Conservation (phyloP, 2,329 filamentous ascomycete species). For the Sphaerostilbella broomeana region DNA sequence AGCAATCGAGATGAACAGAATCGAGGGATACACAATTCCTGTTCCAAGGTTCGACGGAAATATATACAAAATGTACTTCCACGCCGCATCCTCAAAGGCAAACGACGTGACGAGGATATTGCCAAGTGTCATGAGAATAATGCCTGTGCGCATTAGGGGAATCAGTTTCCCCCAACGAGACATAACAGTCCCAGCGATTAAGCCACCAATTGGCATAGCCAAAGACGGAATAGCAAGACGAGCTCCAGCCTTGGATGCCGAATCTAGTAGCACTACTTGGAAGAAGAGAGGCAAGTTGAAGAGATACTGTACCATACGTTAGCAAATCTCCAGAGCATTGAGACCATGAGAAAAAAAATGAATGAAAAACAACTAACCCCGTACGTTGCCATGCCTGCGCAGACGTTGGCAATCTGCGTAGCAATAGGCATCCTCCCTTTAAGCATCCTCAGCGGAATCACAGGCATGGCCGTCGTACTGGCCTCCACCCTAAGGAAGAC, state of each 20-base stretch:
- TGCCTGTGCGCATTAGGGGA: constrained; percentile 44
- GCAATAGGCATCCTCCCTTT: constrained; percentile 47
- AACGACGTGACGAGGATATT: constrained; percentile 46
- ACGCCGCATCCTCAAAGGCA: constrained; percentile 41
- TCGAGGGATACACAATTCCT: constrained; percentile 51
- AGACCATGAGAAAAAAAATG: neutral
- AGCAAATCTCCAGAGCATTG: constrained; percentile 5
- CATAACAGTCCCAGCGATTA: constrained; percentile 53
- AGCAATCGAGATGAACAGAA: constrained; percentile 56
- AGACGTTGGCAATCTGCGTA: constrained; percentile 53
- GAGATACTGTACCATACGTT: constrained; percentile 40
- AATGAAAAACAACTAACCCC: constrained; percentile 38
- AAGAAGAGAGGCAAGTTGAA: constrained; percentile 68
- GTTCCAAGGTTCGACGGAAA: constrained; percentile 54
- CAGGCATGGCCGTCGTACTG: constrained; percentile 42
- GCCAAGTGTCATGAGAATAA: constrained; percentile 45
- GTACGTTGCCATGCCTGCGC: constrained; percentile 55
- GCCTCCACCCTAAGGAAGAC: constrained; percentile 44
- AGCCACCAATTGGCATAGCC: constrained; percentile 50
- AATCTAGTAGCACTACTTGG: constrained; percentile 58
- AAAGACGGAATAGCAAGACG: constrained; percentile 58
- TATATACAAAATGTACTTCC: constrained; percentile 51
- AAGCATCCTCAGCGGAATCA: constrained; percentile 52
- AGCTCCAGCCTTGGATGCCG: constrained; percentile 56
- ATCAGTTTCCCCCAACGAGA: constrained; percentile 48